A percentile compares a stretch with the other conserved stretches of the same genome.
Evolutionary conservation across 306 rosid species (phyloP).

Genomic region (Medicago arabica): DNA sequence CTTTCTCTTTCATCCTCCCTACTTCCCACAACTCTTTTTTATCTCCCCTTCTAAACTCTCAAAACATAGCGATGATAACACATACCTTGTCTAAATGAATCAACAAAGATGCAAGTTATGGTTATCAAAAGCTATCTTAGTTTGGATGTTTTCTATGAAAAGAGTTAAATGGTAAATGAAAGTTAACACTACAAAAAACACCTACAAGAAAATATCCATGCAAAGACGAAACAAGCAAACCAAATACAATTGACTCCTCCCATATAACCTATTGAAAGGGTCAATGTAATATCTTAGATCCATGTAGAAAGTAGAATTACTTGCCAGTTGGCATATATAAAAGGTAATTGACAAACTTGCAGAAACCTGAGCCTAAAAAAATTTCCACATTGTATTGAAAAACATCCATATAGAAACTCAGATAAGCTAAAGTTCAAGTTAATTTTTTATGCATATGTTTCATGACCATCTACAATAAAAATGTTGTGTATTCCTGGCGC

Average conservation of each 20-base stretch:
- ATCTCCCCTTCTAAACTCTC: background rate
- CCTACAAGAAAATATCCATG: background rate
- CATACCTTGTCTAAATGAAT: background rate
- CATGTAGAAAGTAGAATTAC: background rate
- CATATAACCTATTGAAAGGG: background rate
- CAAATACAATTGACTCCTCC: constrained; percentile 2
- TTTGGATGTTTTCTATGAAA: constrained; percentile 1
- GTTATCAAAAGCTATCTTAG: background rate
- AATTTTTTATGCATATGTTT: constrained; percentile 17
- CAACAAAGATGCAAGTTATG: background rate
- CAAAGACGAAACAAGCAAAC: background rate
- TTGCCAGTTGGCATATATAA: background rate
- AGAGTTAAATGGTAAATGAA: constrained; percentile 7
- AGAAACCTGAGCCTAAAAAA: constrained; percentile 24
- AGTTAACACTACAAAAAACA: constrained; percentile 2
- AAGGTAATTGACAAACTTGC: background rate
- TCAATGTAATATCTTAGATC: background rate
- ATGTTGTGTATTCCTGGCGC: constrained; percentile 35
- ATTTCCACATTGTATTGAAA: constrained; percentile 13
- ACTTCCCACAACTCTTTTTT: background rate
- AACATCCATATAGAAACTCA: background rate
- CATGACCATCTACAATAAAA: constrained; percentile 38
- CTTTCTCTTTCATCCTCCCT: too few relatives aligned
- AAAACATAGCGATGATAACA: background rate
- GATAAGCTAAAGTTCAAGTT: constrained; percentile 26